Conservation (phyloP, 768 basidiomycete species). For the Tulasnella calospora region DNA sequence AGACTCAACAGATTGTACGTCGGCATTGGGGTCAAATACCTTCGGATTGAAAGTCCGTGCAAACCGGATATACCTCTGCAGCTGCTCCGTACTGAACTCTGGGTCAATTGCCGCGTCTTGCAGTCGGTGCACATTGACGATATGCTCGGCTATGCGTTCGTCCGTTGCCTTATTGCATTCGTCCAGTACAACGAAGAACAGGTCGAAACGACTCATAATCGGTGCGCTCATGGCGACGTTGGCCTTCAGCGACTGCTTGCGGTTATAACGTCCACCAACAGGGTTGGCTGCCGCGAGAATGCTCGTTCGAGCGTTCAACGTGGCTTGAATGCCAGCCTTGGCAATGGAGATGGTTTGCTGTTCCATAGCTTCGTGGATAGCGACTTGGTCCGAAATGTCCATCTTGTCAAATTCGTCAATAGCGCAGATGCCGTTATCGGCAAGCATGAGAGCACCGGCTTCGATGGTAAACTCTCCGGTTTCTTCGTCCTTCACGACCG, state of each 20-base stretch:
- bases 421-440: slow-evolving; percentile 99
- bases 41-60: slow-evolving; percentile 97
- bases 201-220: slow-evolving; percentile 97
- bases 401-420: slow-evolving; percentile 99
- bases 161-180: slow-evolving; percentile 93
- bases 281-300: slow-evolving; percentile 98
- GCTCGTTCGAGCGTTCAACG: slow-evolving; percentile 93
- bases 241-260: slow-evolving; percentile 82
- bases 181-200: slow-evolving; percentile 97
- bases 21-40: slow-evolving; percentile 42
- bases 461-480: slow-evolving; percentile 99
- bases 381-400: slow-evolving; percentile 97
- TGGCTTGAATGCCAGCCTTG: slow-evolving; percentile 98
- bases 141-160: slow-evolving; percentile 89
- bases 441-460: slow-evolving; percentile 97
- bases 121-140: slow-evolving; percentile 95
- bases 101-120: slow-evolving; percentile 92
- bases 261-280: slow-evolving; percentile 92
- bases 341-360: slow-evolving; percentile 99
- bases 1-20: neutral
- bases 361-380: slow-evolving; percentile 99
- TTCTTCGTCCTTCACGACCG: slow-evolving; percentile 97
- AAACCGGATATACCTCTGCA: slow-evolving; percentile 95
- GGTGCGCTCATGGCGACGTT: slow-evolving; percentile 98
- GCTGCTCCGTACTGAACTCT: slow-evolving; percentile 93